These are phyloP conservation scores for Termitomyces sp. DNA, from an alignment of 768 basidiomycete species.

Conservation along the genomic window DNA sequence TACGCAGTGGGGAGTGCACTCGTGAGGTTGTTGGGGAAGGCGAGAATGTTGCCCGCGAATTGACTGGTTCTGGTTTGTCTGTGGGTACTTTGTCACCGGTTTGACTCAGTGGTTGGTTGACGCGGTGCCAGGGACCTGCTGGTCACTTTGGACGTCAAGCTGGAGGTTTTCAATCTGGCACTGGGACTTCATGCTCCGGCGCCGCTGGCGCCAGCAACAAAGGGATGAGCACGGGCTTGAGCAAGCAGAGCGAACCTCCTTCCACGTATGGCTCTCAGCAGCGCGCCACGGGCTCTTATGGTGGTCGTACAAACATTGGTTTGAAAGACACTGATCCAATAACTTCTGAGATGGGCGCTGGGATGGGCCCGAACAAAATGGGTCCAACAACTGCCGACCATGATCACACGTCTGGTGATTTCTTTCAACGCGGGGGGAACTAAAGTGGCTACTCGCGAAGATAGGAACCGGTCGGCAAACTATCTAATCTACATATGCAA, in stretches of 20 bases:
- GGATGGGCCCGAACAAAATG: too few relatives aligned
- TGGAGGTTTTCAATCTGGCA: neutral
- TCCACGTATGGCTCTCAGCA: neutral
- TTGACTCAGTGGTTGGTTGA: neutral
- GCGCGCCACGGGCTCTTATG: neutral
- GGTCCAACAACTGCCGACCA: neutral
- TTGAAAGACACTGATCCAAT: neutral
- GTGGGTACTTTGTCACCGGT: neutral
- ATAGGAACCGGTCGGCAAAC: too few relatives aligned
- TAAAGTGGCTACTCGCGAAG: too few relatives aligned
- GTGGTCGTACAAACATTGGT: neutral
- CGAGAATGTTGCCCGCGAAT: neutral
- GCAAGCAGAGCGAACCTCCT: neutral
- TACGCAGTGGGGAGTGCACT: neutral
- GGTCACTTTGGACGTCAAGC: neutral
- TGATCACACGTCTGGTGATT: neutral
- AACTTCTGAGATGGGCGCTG: neutral
- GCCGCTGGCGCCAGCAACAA: too few relatives aligned
- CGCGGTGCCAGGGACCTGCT: neutral
- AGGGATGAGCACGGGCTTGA: too few relatives aligned
- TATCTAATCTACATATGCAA: too few relatives aligned
- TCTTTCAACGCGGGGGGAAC: neutral
- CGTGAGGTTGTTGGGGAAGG: constrained; percentile 2
- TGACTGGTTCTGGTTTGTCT: neutral
- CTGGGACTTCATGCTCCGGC: neutral